phyloP scores from a whole-genome alignment of 257 asterid species.

The Nicotiana knightiana region DNA sequence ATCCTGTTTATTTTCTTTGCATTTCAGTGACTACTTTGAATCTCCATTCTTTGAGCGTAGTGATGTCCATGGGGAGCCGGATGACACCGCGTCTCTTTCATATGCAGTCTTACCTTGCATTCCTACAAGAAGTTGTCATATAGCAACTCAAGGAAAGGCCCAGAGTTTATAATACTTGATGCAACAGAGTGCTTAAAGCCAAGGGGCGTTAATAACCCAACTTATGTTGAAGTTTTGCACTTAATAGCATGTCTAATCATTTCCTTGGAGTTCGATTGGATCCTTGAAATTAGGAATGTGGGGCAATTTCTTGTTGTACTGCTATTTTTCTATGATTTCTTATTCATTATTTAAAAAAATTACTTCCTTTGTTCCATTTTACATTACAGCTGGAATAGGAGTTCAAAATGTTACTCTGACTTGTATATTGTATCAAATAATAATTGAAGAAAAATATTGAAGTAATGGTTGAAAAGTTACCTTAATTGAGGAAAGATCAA shows the following conservation, averaged over 20 bases:
- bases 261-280: not conserved
- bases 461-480: not conserved
- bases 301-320: not conserved
- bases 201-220: not conserved
- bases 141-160: not conserved
- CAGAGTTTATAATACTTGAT: not conserved
- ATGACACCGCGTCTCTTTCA: not conserved
- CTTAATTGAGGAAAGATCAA: not conserved
- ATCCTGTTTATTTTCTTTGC: constrained; percentile 2
- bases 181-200: constrained; percentile 3
- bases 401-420: not conserved
- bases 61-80: not conserved
- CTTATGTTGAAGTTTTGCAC: constrained; percentile 2
- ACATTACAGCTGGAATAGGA: not conserved
- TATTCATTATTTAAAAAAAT: not conserved
- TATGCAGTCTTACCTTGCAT: not conserved
- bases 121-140: not conserved
- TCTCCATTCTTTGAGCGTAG: constrained; percentile 7
- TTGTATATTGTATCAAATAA: not conserved
- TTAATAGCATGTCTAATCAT: not conserved
- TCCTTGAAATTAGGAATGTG: not conserved
- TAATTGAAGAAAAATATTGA: not conserved
- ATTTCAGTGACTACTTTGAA: constrained; percentile 1
- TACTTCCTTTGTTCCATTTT: not conserved
- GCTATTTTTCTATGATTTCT: constrained; percentile 1